Conservation (phyloP, 1,284 basidiomycete species). For the Austroboletus novae-zelandiae region DNA sequence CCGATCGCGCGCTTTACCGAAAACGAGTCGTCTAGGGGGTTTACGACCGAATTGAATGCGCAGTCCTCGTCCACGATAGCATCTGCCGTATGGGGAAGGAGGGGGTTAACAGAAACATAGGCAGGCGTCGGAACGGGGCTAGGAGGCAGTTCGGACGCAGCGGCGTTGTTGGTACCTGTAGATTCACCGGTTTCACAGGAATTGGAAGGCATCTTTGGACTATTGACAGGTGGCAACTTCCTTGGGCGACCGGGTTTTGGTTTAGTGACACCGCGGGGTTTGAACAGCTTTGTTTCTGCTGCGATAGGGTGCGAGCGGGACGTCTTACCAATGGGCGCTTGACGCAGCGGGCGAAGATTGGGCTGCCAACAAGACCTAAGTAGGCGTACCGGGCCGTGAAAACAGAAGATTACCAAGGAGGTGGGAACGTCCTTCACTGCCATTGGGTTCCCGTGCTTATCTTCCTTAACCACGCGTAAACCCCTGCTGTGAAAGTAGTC, state of each 20-base stretch:
- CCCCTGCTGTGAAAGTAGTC: slow-evolving; percentile 70
- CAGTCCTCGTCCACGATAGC: slow-evolving; percentile 1
- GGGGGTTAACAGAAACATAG: slow-evolving; percentile 29
- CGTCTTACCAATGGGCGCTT: slow-evolving; percentile 17
- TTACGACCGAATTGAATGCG: slow-evolving; percentile 15
- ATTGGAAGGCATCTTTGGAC: slow-evolving; percentile 3
- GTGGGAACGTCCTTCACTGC: slow-evolving; percentile 18
- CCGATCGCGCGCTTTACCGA: slow-evolving; percentile 26
- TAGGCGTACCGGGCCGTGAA: slow-evolving; percentile 4
- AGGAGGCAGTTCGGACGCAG: slow-evolving; percentile 9
- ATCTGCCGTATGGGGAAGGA: slow-evolving; percentile 10
- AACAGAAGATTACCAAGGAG: slow-evolving; percentile 20
- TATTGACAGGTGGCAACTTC: slow-evolving; percentile 11
- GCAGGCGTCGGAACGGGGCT: neutral
- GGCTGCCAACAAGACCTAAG: slow-evolving; percentile 20
- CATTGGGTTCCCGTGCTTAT: slow-evolving; percentile 47
- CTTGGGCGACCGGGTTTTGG: slow-evolving; percentile 30
- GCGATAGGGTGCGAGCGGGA: slow-evolving; percentile 15
- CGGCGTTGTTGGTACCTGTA: neutral
- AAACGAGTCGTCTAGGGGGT: slow-evolving; percentile 25
- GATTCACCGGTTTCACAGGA: slow-evolving; percentile 10
- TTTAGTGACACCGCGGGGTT: slow-evolving; percentile 30
- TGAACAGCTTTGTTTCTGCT: slow-evolving; percentile 16
- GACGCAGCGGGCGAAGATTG: slow-evolving; percentile 31
- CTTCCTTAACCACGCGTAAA: slow-evolving; percentile 65